Conservation (phyloP, 306 rosid species). For the Mimosa bimucronata region DNA sequence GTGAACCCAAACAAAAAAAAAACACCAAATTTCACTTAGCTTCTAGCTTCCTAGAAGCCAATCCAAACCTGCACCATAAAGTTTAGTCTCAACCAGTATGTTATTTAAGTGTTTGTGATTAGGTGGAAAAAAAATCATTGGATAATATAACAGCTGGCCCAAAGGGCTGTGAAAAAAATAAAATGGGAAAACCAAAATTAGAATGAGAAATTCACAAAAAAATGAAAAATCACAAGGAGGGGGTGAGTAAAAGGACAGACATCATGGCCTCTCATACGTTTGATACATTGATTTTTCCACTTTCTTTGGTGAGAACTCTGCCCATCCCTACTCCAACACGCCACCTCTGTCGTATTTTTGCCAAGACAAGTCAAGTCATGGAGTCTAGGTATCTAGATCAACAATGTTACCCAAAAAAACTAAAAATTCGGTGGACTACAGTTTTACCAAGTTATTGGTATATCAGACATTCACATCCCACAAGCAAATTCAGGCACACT, state of each 20-base stretch:
- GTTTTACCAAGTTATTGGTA: neutral
- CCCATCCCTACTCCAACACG: constrained; percentile 35
- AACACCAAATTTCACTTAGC: no score
- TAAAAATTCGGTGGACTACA: neutral
- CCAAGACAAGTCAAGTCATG: constrained; percentile 47
- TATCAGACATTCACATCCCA: neutral
- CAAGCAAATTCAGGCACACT: neutral
- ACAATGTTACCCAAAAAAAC: neutral
- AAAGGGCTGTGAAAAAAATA: no score
- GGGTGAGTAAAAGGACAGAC: neutral
- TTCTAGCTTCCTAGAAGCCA: no score
- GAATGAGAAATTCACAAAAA: neutral
- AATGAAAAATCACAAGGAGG: neutral
- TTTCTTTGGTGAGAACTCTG: constrained; percentile 1
- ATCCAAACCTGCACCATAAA: no score
- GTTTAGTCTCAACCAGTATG: no score
- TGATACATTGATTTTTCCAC: constrained; percentile 16
- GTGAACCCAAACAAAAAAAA: no score
- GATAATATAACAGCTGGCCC: no score
- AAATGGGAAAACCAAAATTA: constrained; percentile 34
- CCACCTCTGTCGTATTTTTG: constrained; percentile 29
- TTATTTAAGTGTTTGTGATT: no score
- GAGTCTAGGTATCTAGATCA: constrained; percentile 18
- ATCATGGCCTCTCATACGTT: constrained; percentile 1
- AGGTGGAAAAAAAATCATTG: no score